A percentile compares a stretch with the other conserved stretches of the same genome.
Evolutionary conservation across 495 filamentous ascomycete genomes (phyloP).

Genomic region (Terfezia claveryi): DNA sequence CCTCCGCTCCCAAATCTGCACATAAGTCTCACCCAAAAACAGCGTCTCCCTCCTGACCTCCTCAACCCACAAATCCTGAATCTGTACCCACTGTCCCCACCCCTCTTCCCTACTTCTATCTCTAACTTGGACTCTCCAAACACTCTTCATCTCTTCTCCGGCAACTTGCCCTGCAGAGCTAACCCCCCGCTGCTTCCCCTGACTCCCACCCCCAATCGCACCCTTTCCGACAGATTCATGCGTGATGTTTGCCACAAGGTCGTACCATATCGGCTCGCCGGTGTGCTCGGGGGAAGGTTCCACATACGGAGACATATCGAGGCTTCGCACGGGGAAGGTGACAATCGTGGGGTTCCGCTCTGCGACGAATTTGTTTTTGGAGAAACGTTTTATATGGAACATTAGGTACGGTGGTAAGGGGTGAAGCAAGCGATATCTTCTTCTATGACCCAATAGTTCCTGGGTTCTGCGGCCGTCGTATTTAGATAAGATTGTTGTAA

Average conservation of each 20-base stretch:
- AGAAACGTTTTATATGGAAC: conserved; percentile 95
- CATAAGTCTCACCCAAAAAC: conserved; percentile 77
- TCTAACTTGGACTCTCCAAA: conserved; percentile 48
- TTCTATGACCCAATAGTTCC: conserved; percentile 65
- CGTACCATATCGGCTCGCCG: conserved; percentile 80
- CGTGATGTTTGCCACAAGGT: conserved; percentile 89
- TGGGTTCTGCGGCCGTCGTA: conserved; percentile 81
- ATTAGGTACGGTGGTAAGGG: conserved; percentile 79
- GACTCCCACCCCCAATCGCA: conserved; percentile 1
- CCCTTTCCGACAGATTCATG: conserved; percentile 47
- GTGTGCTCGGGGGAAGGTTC: conserved; percentile 43
- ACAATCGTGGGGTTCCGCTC: conserved; percentile 98
- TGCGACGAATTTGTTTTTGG: conserved; percentile 78
- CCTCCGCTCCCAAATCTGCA: conserved; percentile 92
- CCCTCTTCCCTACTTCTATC: conserved; percentile 33
- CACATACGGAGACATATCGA: conserved; percentile 79
- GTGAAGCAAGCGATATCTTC: conserved; percentile 75
- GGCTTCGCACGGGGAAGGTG: conserved; percentile 61
- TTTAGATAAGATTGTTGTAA: conserved; percentile 74
- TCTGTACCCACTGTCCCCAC: conserved; percentile 56
- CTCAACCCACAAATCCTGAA: conserved; percentile 88
- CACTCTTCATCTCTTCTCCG: conserved; percentile 63
- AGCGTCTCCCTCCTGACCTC: conserved; percentile 63
- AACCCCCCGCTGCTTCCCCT: conserved; percentile 13
- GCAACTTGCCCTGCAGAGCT: conserved; percentile 38